Base-by-base conservation (phyloP, 139 green algal genomes). In the Coelastrella sp. region DNA sequence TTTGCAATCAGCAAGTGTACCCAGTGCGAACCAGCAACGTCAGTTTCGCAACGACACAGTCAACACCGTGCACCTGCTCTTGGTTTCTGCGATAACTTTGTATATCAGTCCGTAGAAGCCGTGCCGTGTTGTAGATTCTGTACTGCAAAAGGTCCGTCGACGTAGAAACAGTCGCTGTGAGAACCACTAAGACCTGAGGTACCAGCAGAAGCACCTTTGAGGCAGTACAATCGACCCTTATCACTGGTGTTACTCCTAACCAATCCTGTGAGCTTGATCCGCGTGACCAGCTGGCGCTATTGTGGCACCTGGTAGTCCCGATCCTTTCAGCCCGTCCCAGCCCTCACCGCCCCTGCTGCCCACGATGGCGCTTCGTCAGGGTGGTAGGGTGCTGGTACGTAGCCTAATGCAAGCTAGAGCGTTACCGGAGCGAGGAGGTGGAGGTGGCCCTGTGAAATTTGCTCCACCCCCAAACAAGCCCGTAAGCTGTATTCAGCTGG, bases 361-460 rank as follows among this genome's bases (percentile, higher is more conserved):
- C 48, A 3, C 9, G 23, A 85, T 85, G 79, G 62, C 79, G 23
- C 40, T 85, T 37, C 79, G 79, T 43, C 79, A 85, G 64, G 79
- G 79, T 30, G 32, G 50, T 40, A 75, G 79, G 43, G 63, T 43
- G 30, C 23, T 85, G 32, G 79, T 64, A 30, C 64, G 79, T 15
- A 85, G 79, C 79, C 19, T 85, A 34, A 83, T 80, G 72, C 72
- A 80, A 41, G 48, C 38, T 5, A 83, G 73, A 15, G 71, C 48
- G 5, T 81, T 92, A 27, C 90, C 90, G 25, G 45, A 68, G 30
- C 81, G 87, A 15, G 90, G 83, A 80, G 90, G 88, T 9, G 90
- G 87, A n/a, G 90, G 90, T 63, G 81, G 74, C 0, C 90, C 90
- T 9, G 66, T 93, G 0, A 93, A 91, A 78, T 60, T 88, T 38